A percentile compares a stretch with the other conserved stretches of the same genome.
phyloP scores from a whole-genome alignment of 805 yeast species.

The Yamadazyma phyllophila region DNA sequence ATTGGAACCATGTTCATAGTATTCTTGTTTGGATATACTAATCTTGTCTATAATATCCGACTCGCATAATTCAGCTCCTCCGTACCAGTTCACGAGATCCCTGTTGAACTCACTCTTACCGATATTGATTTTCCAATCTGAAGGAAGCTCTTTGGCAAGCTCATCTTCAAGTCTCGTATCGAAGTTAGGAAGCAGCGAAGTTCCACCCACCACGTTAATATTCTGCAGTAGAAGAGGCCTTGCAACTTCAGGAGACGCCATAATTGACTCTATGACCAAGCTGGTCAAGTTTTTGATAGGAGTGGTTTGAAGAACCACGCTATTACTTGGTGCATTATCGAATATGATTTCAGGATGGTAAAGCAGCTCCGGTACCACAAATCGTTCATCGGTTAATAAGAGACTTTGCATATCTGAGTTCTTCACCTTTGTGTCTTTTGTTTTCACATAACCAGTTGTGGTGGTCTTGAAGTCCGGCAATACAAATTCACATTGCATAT shows the following conservation, averaged over 20 bases:
- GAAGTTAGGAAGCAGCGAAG: slow-evolving; percentile 67
- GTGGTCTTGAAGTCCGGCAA: slow-evolving; percentile 86
- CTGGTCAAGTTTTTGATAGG: slow-evolving; percentile 77
- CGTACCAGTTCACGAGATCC: slow-evolving; percentile 37
- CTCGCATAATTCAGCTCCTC: slow-evolving; percentile 32
- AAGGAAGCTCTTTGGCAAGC: slow-evolving; percentile 65
- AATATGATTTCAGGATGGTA: slow-evolving; percentile 76
- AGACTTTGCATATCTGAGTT: slow-evolving; percentile 58
- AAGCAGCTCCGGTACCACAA: slow-evolving; percentile 80
- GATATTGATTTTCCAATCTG: slow-evolving; percentile 63
- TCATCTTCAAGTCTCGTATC: slow-evolving; percentile 58
- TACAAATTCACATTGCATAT: slow-evolving; percentile 62
- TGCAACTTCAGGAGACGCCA: slow-evolving; percentile 67
- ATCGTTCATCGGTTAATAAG: slow-evolving; percentile 76
- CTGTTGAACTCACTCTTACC: slow-evolving; percentile 8
- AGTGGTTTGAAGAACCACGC: slow-evolving; percentile 32
- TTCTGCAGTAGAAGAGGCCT: slow-evolving; percentile 78
- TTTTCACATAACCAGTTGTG: slow-evolving; percentile 65
- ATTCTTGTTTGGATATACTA: slow-evolving; percentile 73
- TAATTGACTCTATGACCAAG: slow-evolving; percentile 65
- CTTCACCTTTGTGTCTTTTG: slow-evolving; percentile 24
- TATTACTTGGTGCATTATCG: slow-evolving; percentile 31
- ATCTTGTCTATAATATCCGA: slow-evolving; percentile 48
- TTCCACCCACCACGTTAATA: slow-evolving; percentile 81
- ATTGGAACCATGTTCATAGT: slow-evolving; percentile 77